Evolutionary conservation across 1,284 basidiomycete genomes (phyloP), one percentile per base, ranked within the genome.

Genomic region (Naganishia sp.): DNA sequence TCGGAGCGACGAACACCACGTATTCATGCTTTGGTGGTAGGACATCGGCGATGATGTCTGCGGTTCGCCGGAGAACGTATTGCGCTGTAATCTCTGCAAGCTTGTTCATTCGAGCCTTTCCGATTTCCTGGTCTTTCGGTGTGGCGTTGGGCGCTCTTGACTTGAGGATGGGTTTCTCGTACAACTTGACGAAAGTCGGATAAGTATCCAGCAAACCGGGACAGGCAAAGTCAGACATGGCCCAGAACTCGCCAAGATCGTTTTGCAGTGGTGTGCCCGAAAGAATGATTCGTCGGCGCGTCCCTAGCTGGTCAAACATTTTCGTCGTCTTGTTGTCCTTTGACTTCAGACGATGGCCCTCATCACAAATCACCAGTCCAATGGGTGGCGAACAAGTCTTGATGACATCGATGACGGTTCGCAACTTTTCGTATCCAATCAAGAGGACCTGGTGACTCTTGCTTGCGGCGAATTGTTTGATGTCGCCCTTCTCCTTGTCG

Each of bases 221-320:
- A 76, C 94, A 95, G 74, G 92, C 92, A 76, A 98, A 99, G 69
- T 97, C 88, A 51, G 90, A 87, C 94, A 98, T 98, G 5, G 94
- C 86, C 79, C 94, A 94, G 75, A 96, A 96, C 77, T 99, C 96
- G 66, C 89, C 84, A 21, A 99, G 82, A 76, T 98, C 92, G 77
- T 99, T 99, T 79, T 99, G 92, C 52, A 99, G 92, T 0, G 96
- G 96, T 2, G 96, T 99, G 21, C 96, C 96, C 0, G 94, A 95
- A 3, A 99, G 82, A 60, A 99, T 77, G 67, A 94, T 84, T 50
- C 92, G 83, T 28, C 90, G 83, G 5, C 84, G 84, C 1, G 90
- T 92, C 62, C 82, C 82, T 45, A 99, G 81, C 17, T 85, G 84
- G 68, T 90, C 87, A 74, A 98, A 95, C 86, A 93, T 91, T 60